Evolutionary conservation across 352 stramenopile species (phyloP), one percentile per base, ranked within the genome.

Genomic region (Phytophthora hibernalis): DNA sequence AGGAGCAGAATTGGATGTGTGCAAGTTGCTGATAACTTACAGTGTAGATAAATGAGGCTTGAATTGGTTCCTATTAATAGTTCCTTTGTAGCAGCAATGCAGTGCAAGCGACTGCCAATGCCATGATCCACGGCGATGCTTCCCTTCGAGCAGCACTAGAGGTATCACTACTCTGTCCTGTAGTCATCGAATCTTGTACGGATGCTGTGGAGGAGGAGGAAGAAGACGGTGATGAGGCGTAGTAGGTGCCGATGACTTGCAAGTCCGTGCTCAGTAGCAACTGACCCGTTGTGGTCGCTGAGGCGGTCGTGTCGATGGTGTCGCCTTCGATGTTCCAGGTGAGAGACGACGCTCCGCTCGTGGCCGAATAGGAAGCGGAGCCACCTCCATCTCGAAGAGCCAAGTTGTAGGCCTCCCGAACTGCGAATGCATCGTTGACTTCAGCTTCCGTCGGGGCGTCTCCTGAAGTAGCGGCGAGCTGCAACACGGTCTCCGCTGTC

Each of bases 221-320:
- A 1, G 62, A 47, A 2, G 62, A 51, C 38, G 58, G 35, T 7
- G 65, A 42, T n/a, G 60, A 61, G 1, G 62, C 61, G 58, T 79
- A 79, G 24, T 71, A 74, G 2, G 68, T 71, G 35, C 71, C 71
- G 16, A 79, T 67, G 42, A 79, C 56, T 8, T 76, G 58, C 57
- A 74, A 61, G 38, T 76, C 68, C 16, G 58, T 68, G 45, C 40
- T 79, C 24, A 79, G 37, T 52, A 76, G 10, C 35, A 79, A 53
- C 50, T 76, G 58, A 5, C 51, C 56, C 7, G 56, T 62, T 16
- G 58, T 47, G 24, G 33, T 73, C 1, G 56, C 60, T 16, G 57
- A 64, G 28, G 50, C 59, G 21, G 59, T 74, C 28, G 62, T 67
- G 24, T 75, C 68, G 22, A 75, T 68, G 31, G 37, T 74, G 43